Percentiles rank a stretch among this genome's conserved stretches.
phyloP scores from a whole-genome alignment of 2,329 filamentous ascomycete species.

The Penicillium corylophilum region DNA sequence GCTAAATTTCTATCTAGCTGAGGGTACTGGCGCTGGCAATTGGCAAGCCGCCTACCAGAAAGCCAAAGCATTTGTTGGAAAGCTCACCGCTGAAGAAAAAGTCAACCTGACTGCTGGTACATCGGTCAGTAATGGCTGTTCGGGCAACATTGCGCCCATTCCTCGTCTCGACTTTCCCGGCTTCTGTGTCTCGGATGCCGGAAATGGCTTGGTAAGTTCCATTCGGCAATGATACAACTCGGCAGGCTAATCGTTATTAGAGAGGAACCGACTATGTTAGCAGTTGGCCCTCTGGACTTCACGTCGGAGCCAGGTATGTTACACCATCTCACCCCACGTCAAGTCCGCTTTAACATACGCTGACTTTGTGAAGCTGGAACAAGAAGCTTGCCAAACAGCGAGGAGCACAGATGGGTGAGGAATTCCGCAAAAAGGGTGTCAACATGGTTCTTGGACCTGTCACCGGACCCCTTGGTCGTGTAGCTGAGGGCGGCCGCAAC shows the following conservation, averaged over 20 bases:
- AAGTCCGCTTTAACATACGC: not conserved
- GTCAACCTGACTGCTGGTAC: constrained; percentile 35
- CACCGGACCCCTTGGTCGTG: constrained; percentile 36
- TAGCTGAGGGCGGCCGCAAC: constrained; percentile 42
- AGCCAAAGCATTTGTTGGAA: constrained; percentile 39
- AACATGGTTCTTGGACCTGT: constrained; percentile 47
- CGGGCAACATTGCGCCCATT: constrained; percentile 33
- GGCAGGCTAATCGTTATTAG: constrained; percentile 1
- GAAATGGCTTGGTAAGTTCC: constrained; percentile 37
- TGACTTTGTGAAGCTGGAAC: constrained; percentile 32
- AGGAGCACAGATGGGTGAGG: constrained; percentile 34
- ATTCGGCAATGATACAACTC: not conserved
- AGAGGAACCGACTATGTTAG: constrained; percentile 33
- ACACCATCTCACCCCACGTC: not conserved
- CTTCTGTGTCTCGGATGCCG: constrained; percentile 45
- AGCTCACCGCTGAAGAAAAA: constrained; percentile 46
- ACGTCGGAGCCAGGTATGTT: constrained; percentile 30
- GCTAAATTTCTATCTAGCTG: constrained; percentile 8
- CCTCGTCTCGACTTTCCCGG: constrained; percentile 35
- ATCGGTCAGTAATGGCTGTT: constrained; percentile 26
- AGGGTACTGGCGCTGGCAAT: constrained; percentile 29
- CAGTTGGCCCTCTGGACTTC: constrained; percentile 23
- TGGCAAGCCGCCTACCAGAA: constrained; percentile 40
- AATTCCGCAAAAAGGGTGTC: constrained; percentile 44
- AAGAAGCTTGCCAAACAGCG: constrained; percentile 32